Base-by-base conservation (phyloP, 2,329 filamentous ascomycete species). In the Colletotrichum sp. region DNA sequence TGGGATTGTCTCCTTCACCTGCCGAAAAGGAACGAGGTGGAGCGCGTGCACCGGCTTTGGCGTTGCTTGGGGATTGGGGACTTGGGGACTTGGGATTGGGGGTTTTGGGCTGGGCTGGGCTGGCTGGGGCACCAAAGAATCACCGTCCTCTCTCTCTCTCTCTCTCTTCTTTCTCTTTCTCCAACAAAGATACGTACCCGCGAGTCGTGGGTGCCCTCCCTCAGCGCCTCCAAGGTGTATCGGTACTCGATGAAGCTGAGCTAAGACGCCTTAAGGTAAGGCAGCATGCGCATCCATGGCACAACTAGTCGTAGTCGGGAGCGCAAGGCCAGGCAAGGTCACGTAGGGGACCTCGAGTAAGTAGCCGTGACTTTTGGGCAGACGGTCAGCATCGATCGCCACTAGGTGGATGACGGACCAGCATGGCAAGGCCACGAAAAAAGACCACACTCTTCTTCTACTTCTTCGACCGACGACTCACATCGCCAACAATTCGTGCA, bases 1-100 rank as follows among this genome's bases (percentile, higher is more conserved):
- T 72, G 72, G 73, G 73, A 72, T 67, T 44, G 39, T 68, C 55
- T 75, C 15, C 26, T 63, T 73, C 64, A 72, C 72, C 69, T 72
- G 72, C 72, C 73, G 39, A 59, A 75, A 75, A 68, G 62, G 63
- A 74, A 68, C 21, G 24, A 59, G 18, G 62, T 52, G 39, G 30
- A 71, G 32, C 16, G 49, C 15, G 28, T 8, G 65, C 65, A 36
- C 65, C 65, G 65, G 49, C 65, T 68, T 21, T 60, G 52, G 49
- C 30, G 30, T 26, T 69, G 52, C 24, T 60, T 68, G 39, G 32
- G 39, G 18, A 18, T 44, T 44, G 39, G 39, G 39, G 39, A 44
- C 39, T 44, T n/a, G 39, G 15, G 16, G 36, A 30, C 18, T 39
- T 26, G 18, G 21, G 26, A 32, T 21, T 67, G n/a, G 32, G 62